phyloP scores from a whole-genome alignment of 2,329 filamentous ascomycete genomes.

The Calycina marina region DNA sequence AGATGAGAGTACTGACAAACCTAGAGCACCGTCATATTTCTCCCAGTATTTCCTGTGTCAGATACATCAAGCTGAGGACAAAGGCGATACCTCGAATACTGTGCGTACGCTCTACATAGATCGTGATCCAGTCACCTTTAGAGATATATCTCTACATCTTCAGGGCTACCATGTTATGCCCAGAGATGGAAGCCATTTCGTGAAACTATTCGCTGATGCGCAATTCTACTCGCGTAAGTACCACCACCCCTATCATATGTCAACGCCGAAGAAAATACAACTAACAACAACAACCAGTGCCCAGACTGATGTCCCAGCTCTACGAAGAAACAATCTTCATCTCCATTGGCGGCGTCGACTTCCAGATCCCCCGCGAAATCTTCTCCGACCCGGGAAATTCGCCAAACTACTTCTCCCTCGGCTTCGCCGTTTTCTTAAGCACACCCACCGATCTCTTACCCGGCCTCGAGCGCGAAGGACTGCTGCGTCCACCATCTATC shows the following conservation, averaged over 20 bases:
- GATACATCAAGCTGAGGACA: slow-evolving; percentile 46
- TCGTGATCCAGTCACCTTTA: slow-evolving; percentile 77
- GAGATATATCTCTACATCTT: slow-evolving; percentile 77
- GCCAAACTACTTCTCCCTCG: slow-evolving; percentile 92
- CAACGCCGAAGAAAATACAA: too few species aligned
- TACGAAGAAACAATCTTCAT: slow-evolving; percentile 89
- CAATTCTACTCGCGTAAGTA: slow-evolving; percentile 76
- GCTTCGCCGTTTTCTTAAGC: slow-evolving; percentile 78
- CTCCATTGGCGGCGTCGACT: slow-evolving; percentile 72
- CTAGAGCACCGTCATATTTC: slow-evolving; percentile 85
- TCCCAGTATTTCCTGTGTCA: slow-evolving; percentile 87
- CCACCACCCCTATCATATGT: too few species aligned
- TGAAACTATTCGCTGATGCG: slow-evolving; percentile 83
- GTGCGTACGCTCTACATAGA: slow-evolving; percentile 88
- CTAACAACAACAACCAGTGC: slow-evolving; percentile 39
- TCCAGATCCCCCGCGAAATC: slow-evolving; percentile 78
- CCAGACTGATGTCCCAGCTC: slow-evolving; percentile 76
- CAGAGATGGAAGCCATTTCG: slow-evolving; percentile 71
- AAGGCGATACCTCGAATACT: slow-evolving; percentile 20
- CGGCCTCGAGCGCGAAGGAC: slow-evolving; percentile 60
- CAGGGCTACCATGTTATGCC: slow-evolving; percentile 84
- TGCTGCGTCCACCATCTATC: slow-evolving; percentile 79
- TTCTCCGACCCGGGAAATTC: slow-evolving; percentile 76
- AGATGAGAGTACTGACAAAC: slow-evolving; percentile 34
- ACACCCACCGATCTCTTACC: slow-evolving; percentile 71